Percentiles rank a stretch among this genome's conserved stretches.
Evolutionary conservation across 805 yeast species (phyloP).

Genomic region (Tetrapisispora phaffii): DNA sequence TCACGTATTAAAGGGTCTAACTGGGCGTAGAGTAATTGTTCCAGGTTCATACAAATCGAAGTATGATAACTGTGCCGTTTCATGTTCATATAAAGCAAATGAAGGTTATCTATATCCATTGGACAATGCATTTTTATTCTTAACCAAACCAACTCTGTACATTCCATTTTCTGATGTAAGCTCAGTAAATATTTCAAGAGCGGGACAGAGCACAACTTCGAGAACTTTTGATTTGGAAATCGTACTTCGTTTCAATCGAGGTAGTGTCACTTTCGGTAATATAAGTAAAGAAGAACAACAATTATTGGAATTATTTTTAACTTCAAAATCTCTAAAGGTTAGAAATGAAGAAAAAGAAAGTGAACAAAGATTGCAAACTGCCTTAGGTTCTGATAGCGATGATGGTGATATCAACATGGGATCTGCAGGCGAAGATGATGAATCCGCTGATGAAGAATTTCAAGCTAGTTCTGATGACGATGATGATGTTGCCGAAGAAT

Average conservation of each 20-base stretch:
- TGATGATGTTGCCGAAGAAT: slow-evolving; percentile 76
- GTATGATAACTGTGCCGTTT: slow-evolving; percentile 73
- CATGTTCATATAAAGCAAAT: slow-evolving; percentile 87
- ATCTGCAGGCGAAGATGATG: slow-evolving; percentile 75
- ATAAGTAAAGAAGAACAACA: slow-evolving; percentile 85
- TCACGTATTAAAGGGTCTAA: slow-evolving; percentile 80
- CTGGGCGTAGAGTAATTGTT: slow-evolving; percentile 73
- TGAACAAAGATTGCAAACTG: slow-evolving; percentile 68
- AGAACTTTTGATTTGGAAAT: slow-evolving; percentile 91
- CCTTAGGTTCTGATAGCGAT: slow-evolving; percentile 50
- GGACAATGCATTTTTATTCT: slow-evolving; percentile 81
- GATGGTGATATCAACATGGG: slow-evolving; percentile 44
- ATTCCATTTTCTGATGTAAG: slow-evolving; percentile 79
- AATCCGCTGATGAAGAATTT: slow-evolving; percentile 81
- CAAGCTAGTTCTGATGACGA: slow-evolving; percentile 39
- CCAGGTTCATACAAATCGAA: slow-evolving; percentile 77
- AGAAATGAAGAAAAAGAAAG: slow-evolving; percentile 87
- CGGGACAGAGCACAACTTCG: slow-evolving; percentile 69
- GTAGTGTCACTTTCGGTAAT: slow-evolving; percentile 76
- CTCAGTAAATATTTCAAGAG: slow-evolving; percentile 74
- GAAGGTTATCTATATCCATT: slow-evolving; percentile 92
- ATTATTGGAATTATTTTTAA: slow-evolving; percentile 63
- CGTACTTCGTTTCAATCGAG: slow-evolving; percentile 51
- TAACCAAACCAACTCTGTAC: slow-evolving; percentile 88
- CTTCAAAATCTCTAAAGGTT: slow-evolving; percentile 66